A percentile compares a stretch with the other conserved stretches of the same genome.
These are phyloP conservation scores for Exophiala sp. DNA, from an alignment of 2,329 filamentous ascomycete species.

Conservation along the genomic window DNA sequence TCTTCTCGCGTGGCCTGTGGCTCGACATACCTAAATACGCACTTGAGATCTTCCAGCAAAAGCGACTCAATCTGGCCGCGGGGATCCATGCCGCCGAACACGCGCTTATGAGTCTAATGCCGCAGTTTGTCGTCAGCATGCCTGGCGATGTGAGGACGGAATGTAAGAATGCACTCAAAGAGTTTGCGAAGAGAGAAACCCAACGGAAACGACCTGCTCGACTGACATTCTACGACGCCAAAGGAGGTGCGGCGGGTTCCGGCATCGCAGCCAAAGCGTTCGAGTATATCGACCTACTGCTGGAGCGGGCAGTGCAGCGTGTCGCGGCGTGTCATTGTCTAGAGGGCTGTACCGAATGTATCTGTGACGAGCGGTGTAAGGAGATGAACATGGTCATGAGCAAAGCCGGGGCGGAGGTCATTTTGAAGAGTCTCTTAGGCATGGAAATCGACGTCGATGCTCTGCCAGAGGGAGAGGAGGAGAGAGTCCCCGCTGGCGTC, in stretches of 20 bases:
- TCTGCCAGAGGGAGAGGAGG: constrained; percentile 78
- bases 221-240: constrained; percentile 90
- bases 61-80: constrained; percentile 72
- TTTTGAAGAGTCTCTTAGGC: constrained; percentile 69
- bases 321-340: constrained; percentile 71
- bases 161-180: constrained; percentile 83
- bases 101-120: constrained; percentile 77
- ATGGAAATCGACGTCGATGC: constrained; percentile 73
- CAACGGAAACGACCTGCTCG: constrained; percentile 74
- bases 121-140: constrained; percentile 82
- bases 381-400: constrained; percentile 89
- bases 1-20: constrained; percentile 88
- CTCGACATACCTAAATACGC: constrained; percentile 77
- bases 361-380: constrained; percentile 76
- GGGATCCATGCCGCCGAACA: constrained; percentile 95
- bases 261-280: constrained; percentile 92
- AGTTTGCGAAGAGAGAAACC: constrained; percentile 60
- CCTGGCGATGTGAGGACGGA: constrained; percentile 91
- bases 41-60: constrained; percentile 67
- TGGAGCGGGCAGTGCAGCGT: constrained; percentile 68
- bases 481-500: constrained; percentile 60
- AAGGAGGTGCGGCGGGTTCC: constrained; percentile 74
- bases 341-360: constrained; percentile 83
- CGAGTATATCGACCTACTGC: constrained; percentile 76
- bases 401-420: constrained; percentile 77